Evolutionary conservation across 176 grass and related monocot genomes (phyloP), one percentile per base, ranked within the genome.

Genomic region (Puccinellia tenuiflora): DNA sequence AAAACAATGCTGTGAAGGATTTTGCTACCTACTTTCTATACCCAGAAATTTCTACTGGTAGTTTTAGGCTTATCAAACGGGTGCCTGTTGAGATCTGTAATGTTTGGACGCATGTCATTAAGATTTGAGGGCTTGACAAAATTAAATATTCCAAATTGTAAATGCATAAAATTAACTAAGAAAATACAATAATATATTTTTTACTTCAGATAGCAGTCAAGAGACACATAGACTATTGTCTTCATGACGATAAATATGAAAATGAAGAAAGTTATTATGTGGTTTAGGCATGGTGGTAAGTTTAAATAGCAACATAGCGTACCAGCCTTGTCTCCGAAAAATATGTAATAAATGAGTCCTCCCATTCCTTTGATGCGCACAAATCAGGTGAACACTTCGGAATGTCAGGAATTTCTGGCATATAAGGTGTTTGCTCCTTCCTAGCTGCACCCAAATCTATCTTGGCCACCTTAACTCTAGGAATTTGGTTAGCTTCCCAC

Each of bases 401-500:
- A 52, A 98, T 91, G 24, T 90, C 87, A 39, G 92, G 90, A 85
- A 95, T 93, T 86, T 88, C 77, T 30, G 92, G 96, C 89, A 98
- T 98, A 75, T 95, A 98, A 76, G 81, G 39, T 66, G 92, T 95
- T 86, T 95, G 96, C 25, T 91, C 91, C 59, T 82, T 84, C 65
- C 46, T 82, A 62, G 83, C 64, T 71, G 85, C 80, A 75, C 30
- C 82, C 73, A 80, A 74, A 46, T 92, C 85, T 76, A 98, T 43
- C 56, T 87, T 95, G 8, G 91, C 96, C 38, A 98, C 88, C 84
- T 86, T 95, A 56, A 98, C 90, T 83, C 83, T 89, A 79, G 92
- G 96, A 76, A 95, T 86, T 85, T 98, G 91, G 66, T 83, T 84
- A 80, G 96, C 90, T 76, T 98, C 92, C 91, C 92, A 95, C 92